These are phyloP conservation scores for Solanum chiquidenum DNA, from an alignment of 257 asterid genomes.

Conservation along the genomic window DNA sequence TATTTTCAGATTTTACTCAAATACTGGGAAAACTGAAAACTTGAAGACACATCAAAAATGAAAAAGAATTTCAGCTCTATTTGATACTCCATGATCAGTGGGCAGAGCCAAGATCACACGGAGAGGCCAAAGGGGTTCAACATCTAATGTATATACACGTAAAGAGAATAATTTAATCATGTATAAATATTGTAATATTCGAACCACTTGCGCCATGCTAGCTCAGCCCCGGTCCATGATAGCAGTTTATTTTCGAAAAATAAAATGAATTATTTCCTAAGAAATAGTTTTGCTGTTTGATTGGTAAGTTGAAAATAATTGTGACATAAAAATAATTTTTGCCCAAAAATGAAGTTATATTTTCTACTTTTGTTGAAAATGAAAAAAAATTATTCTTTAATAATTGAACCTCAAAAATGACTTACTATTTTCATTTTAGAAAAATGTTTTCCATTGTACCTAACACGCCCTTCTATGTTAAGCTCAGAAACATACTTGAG, in stretches of 20 bases:
- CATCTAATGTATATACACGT: neutral
- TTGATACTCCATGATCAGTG: neutral
- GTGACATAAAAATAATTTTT: neutral
- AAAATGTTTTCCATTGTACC: neutral
- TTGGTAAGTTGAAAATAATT: no score
- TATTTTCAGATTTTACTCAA: neutral
- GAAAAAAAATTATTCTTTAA: neutral
- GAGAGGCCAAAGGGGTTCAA: neutral
- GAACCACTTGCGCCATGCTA: neutral
- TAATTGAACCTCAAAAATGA: neutral
- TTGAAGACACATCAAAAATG: neutral
- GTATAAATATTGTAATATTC: neutral
- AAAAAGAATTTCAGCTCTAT: neutral
- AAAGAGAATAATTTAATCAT: no score
- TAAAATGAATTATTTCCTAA: neutral
- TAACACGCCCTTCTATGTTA: neutral
- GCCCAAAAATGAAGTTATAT: neutral
- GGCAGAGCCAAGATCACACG: neutral
- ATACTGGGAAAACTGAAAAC: neutral
- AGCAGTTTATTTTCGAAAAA: neutral
- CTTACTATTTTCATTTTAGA: neutral
- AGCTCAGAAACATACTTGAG: conserved; percentile 42
- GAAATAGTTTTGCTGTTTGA: neutral
- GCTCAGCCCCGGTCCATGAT: neutral
- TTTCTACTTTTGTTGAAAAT: neutral